Evolutionary conservation across 2,329 filamentous ascomycete genomes (phyloP), one percentile per base, ranked within the genome.

Genomic region (Hypocreales sp.): DNA sequence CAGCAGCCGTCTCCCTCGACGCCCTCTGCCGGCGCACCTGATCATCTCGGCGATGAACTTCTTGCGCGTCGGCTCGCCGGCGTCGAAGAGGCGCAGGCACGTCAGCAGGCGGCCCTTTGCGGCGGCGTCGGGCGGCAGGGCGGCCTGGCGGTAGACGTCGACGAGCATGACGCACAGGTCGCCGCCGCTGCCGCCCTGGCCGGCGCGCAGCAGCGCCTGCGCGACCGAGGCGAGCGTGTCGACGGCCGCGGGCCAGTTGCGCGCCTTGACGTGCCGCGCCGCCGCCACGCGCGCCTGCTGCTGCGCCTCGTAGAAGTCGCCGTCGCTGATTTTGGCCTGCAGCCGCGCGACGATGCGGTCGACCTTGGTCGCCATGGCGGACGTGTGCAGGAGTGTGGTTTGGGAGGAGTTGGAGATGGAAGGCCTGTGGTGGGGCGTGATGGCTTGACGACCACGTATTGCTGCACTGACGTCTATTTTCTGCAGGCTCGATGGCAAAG

Each of bases 271-370:
- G 59, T 98, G 92, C 31, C 92, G 84, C 21, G 83, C 79, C 34
- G 86, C 86, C 40, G 94, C 87, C 29, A 94, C 86, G 36, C 90
- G 83, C 39, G 93, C 82, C 61, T 98, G 90, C 56, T 98, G 90
- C 58, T 95, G 87, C 32, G 90, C 90, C 67, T 98, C 90, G 61
- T 98, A 98, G 66, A 73, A 94, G 50, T 90, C 78, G 45, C 86
- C 87, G 54, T 92, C 83, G 40, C 72, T 65, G 54, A 93, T 93
- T 55, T 83, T 87, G 55, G 79, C 65, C 58, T 87, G 80, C 51
- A 94, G 75, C 15, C 68, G 64, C 31, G 61, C 49, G 40, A 72
- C 69, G 51, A 72, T 72, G 24, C 50, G 48, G 23, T 56, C 50
- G 39, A 55, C 53, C 36, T 56, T 55, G 43, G 37, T 54, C 28